phyloP scores from a whole-genome alignment of 345 rosid genomes.

The Diplotaxis tenuifolia region DNA sequence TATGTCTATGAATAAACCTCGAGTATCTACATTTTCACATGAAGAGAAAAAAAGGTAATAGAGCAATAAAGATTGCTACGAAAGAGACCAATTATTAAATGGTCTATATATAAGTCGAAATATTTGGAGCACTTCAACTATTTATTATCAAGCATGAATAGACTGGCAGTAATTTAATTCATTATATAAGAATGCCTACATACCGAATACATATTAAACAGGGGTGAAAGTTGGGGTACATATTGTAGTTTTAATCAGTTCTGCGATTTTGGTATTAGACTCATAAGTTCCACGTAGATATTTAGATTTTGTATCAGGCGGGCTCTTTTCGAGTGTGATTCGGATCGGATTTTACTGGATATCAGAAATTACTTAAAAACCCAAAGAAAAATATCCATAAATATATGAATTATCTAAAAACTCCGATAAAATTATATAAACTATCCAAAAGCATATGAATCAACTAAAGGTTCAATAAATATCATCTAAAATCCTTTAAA shows the following conservation, averaged over 20 bases:
- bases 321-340: background rate
- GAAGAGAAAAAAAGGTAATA: background rate
- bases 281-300: background rate
- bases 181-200: background rate
- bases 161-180: background rate
- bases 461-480: background rate
- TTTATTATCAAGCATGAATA: background rate
- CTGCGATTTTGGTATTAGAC: background rate
- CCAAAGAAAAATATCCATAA: background rate
- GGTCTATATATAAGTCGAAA: background rate
- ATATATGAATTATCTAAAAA: background rate
- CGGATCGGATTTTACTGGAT: background rate
- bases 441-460: background rate
- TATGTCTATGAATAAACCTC: background rate
- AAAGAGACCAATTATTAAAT: background rate
- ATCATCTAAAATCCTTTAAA: background rate
- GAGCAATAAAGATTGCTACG: background rate
- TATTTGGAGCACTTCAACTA: background rate
- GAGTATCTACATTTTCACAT: background rate
- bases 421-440: background rate
- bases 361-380: background rate
- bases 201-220: background rate
- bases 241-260: background rate
- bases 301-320: background rate
- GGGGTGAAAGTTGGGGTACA: background rate